Evolutionary conservation across 2,329 filamentous ascomycete species (phyloP).

Genomic region (Clarireedia homoeocarpa): DNA sequence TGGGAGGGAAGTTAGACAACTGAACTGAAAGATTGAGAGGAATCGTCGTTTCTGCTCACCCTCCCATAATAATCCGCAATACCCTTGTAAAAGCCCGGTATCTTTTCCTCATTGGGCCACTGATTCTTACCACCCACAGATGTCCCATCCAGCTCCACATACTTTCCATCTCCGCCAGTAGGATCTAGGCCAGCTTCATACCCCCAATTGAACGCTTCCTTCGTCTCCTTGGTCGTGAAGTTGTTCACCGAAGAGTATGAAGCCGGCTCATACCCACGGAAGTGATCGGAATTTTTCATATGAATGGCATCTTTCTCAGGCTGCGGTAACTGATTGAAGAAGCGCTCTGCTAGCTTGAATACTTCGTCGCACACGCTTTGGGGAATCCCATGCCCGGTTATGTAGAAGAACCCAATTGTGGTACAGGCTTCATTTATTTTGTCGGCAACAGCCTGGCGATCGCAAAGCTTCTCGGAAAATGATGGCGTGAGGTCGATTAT

Average conservation of each 20-base stretch:
- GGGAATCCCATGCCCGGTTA: slow-evolving; percentile 40
- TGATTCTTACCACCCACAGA: slow-evolving; percentile 20
- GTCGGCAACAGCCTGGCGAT: slow-evolving; percentile 20
- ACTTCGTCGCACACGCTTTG: slow-evolving; percentile 33
- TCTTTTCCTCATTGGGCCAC: slow-evolving; percentile 23
- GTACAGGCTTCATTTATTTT: slow-evolving; percentile 26
- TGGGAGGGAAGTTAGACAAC: slow-evolving; percentile 2
- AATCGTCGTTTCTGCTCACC: slow-evolving; percentile 9
- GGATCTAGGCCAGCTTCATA: slow-evolving; percentile 27
- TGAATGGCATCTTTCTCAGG: slow-evolving; percentile 37
- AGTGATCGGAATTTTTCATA: slow-evolving; percentile 32
- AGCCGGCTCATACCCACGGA: slow-evolving; percentile 42
- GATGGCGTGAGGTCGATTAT: slow-evolving; percentile 26
- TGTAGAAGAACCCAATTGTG: slow-evolving; percentile 27
- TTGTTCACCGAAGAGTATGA: slow-evolving; percentile 39
- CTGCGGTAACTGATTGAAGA: slow-evolving; percentile 40
- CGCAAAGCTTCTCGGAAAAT: slow-evolving; percentile 22
- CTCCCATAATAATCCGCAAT: slow-evolving; percentile 25
- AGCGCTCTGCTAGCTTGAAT: slow-evolving; percentile 34
- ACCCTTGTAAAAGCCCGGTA: slow-evolving; percentile 26
- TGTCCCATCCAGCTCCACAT: slow-evolving; percentile 27
- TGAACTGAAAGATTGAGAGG: background rate
- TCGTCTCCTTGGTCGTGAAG: slow-evolving; percentile 38
- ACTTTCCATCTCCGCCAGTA: slow-evolving; percentile 26
- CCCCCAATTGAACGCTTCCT: slow-evolving; percentile 33